Conservation (phyloP, 331 rosid species). For the Arachis monticola region DNA sequence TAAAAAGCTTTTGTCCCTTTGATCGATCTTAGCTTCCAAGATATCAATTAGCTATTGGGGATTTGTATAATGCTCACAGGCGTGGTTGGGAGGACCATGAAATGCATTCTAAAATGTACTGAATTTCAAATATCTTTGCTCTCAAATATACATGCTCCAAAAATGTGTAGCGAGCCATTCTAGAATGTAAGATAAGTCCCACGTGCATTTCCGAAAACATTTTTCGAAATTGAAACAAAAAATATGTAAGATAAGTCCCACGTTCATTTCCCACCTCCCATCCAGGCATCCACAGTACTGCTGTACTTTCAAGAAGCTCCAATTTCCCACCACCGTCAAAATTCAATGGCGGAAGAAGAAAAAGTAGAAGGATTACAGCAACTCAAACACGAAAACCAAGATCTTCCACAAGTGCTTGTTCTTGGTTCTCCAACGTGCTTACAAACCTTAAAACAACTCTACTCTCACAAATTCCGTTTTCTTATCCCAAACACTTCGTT, state of each 20-base stretch:
- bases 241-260: too few relatives aligned
- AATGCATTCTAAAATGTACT: neutral
- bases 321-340: too few relatives aligned
- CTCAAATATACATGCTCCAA: too few relatives aligned
- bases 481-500: conserved; percentile 25
- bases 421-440: conserved; percentile 5
- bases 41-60: neutral
- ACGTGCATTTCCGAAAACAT: too few relatives aligned
- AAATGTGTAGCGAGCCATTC: too few relatives aligned
- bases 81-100: neutral
- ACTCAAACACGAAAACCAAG: neutral
- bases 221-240: too few relatives aligned
- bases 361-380: neutral
- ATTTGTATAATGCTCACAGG: neutral
- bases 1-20: conserved; percentile 41
- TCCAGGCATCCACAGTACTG: too few relatives aligned
- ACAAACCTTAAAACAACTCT: neutral
- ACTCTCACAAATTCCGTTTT: conserved; percentile 42
- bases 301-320: too few relatives aligned
- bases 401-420: conserved; percentile 37
- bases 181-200: too few relatives aligned
- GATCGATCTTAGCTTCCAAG: conserved; percentile 22
- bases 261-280: too few relatives aligned
- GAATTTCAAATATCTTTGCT: too few relatives aligned
- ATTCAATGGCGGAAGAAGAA: too few relatives aligned